Conservation (phyloP, 2,329 filamentous ascomycete species). For the Clarireedia monteithiana region DNA sequence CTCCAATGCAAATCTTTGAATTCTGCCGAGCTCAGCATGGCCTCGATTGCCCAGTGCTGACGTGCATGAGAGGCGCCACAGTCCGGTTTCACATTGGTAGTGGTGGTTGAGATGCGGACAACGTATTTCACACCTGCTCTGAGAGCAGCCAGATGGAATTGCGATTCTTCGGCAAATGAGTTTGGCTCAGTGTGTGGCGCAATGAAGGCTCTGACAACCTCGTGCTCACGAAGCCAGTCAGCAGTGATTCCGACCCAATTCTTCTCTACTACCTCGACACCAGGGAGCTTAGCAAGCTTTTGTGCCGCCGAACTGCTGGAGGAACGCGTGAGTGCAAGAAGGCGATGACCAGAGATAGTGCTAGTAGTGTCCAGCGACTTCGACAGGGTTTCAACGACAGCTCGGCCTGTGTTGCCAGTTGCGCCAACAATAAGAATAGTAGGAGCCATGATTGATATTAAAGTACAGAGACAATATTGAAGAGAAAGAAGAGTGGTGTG, state of each 20-base stretch:
- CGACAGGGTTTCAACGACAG: conserved; percentile 18
- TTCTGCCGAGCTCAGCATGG: conserved; percentile 30
- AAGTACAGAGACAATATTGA: no score
- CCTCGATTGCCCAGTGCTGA: conserved; percentile 36
- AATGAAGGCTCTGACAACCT: conserved; percentile 33
- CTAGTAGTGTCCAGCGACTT: conserved; percentile 23
- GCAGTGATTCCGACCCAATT: conserved; percentile 28
- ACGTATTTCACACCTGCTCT: conserved; percentile 34
- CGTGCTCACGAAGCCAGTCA: conserved; percentile 33
- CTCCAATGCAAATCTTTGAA: conserved; percentile 33
- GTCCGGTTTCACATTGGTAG: conserved; percentile 31
- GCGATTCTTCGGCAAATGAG: conserved; percentile 35
- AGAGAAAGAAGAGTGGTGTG: no score
- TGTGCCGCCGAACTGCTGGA: conserved; percentile 18
- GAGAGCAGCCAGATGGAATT: conserved; percentile 31
- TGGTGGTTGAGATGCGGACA: conserved; percentile 35
- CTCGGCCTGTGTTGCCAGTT: conserved; percentile 33
- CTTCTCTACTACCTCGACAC: conserved; percentile 30
- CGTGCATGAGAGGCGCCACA: conserved; percentile 31
- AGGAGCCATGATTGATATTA: conserved; percentile 25
- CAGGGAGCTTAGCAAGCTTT: conserved; percentile 28
- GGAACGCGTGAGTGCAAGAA: conserved; percentile 31
- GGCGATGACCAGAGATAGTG: conserved; percentile 14
- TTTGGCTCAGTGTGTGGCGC: conserved; percentile 32
- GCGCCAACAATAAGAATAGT: conserved; percentile 32